Evolutionary conservation across 1,284 basidiomycete species (phyloP), one percentile per base, ranked within the genome.

Genomic region (Porphyrellus sp.): DNA sequence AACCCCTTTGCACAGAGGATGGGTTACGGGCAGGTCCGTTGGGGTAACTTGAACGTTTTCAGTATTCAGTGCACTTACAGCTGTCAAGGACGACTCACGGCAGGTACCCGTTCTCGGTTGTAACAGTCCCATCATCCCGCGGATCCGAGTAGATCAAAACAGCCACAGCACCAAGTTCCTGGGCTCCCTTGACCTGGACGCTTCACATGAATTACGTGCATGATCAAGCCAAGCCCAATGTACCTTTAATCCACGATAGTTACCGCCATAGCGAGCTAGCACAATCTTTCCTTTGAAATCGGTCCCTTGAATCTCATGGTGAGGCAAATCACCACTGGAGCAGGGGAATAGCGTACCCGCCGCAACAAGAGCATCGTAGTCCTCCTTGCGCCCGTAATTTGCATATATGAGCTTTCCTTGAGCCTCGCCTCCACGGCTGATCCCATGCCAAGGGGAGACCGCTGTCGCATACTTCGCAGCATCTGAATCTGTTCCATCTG

Each of bases 21-120:
- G 84, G 85, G 61, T 87, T 82, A 31, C 85, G 77, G 24, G 88
- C 89, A 16, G 87, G 87, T 0, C 89, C 89, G 4, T 80, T 72
- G 5, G 89, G 89, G 66, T 91, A 72, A 30, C 70, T 72, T 46
- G 28, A 38, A 38, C 4, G 9, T 12, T 34, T 27, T 58, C 23
- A 57, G 31, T 24, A 37, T 34, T 46, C 16, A 3, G 24, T 11
- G 15, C 63, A 62, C 18, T 13, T 28, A 30, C 30, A 41, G 35
- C 15, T 18, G 41, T 13, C n/a, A 38, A 25, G 39, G 20, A 41
- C 21, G 18, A 53, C 69, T 59, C 44, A 83, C 55, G 77, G 69
- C 38, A 71, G 66, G 62, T 83, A 82, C 24, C 85, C 85, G 51
- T 88, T 85, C 51, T 76, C 78, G 23, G 76, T 77, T 3, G 82